phyloP scores from a whole-genome alignment of 805 yeast species.

The Phaffomyces antillensis region DNA sequence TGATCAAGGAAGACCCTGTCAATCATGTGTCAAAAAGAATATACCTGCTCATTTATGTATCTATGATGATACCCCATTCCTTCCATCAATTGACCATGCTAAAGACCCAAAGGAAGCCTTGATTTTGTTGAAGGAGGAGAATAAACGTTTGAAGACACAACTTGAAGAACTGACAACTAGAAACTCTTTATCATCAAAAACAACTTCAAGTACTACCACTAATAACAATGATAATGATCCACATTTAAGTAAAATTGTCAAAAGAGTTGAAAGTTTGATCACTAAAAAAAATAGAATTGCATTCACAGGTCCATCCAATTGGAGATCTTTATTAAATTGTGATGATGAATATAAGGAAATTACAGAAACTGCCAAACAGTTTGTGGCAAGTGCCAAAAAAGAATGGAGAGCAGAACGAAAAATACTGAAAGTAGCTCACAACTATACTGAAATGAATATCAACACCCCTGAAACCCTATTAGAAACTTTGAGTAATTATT shows the following conservation, averaged over 20 bases:
- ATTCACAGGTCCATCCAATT: slow-evolving; percentile 18
- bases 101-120: slow-evolving; percentile 9
- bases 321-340: slow-evolving; percentile 13
- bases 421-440: slow-evolving; percentile 4
- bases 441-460: slow-evolving; percentile 7
- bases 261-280: slow-evolving; percentile 5
- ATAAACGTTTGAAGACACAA: slow-evolving; percentile 12
- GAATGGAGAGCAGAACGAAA: slow-evolving; percentile 18
- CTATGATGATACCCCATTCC: slow-evolving; percentile 23
- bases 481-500: slow-evolving; percentile 7
- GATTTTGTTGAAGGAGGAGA: slow-evolving; percentile 13
- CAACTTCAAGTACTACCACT: background rate
- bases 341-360: slow-evolving; percentile 5
- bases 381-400: slow-evolving; percentile 13
- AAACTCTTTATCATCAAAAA: background rate
- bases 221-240: background rate
- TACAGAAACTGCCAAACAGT: slow-evolving; percentile 7
- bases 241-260: slow-evolving; percentile 1
- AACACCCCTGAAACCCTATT: slow-evolving; percentile 10
- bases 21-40: slow-evolving; percentile 16
- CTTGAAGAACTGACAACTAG: slow-evolving; percentile 7
- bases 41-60: slow-evolving; percentile 20
- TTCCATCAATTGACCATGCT: slow-evolving; percentile 20
- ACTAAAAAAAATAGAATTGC: slow-evolving; percentile 9
- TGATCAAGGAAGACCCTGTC: slow-evolving; percentile 21